phyloP scores from a whole-genome alignment of 2,329 filamentous ascomycete species.

The Gyromitra esculenta region DNA sequence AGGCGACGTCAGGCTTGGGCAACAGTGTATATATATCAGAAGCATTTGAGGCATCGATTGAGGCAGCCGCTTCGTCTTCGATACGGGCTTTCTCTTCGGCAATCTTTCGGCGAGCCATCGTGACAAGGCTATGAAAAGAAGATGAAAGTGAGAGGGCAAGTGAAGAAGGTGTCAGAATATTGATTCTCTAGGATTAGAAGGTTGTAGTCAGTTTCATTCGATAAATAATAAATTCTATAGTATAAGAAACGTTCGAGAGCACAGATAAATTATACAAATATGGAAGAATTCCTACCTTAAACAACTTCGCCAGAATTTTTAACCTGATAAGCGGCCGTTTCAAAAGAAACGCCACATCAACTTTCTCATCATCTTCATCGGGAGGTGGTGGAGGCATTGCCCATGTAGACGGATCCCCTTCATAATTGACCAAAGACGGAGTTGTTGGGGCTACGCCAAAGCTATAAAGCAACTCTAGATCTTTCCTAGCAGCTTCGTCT shows the following conservation, averaged over 20 bases:
- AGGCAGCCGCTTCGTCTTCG: conserved; percentile 85
- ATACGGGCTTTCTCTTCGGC: conserved; percentile 77
- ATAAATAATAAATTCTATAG: conserved; percentile 30
- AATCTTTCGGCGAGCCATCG: conserved; percentile 76
- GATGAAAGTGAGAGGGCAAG: conserved; percentile 69
- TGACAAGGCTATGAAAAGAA: conserved; percentile 77
- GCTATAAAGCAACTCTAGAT: conserved; percentile 68
- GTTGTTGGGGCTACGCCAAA: conserved; percentile 61
- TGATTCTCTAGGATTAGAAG: conserved; percentile 56
- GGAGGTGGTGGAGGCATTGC: conserved; percentile 52
- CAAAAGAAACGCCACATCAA: conserved; percentile 91
- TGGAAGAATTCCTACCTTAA: conserved; percentile 68
- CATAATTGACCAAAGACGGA: conserved; percentile 39
- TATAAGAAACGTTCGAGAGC: conserved; percentile 22
- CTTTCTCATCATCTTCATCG: conserved; percentile 76
- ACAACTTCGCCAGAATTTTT: conserved; percentile 85
- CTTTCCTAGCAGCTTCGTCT: conserved; percentile 63
- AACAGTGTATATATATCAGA: conserved; percentile 81
- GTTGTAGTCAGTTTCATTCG: conserved; percentile 24
- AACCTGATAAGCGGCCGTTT: conserved; percentile 87
- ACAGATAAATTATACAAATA: not conserved
- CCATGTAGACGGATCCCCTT: conserved; percentile 55
- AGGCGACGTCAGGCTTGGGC: conserved; percentile 73
- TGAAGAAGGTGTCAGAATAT: conserved; percentile 60
- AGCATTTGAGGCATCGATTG: conserved; percentile 81